phyloP scores from a whole-genome alignment of 352 stramenopile genomes.

The Phytophthora capsici region DNA sequence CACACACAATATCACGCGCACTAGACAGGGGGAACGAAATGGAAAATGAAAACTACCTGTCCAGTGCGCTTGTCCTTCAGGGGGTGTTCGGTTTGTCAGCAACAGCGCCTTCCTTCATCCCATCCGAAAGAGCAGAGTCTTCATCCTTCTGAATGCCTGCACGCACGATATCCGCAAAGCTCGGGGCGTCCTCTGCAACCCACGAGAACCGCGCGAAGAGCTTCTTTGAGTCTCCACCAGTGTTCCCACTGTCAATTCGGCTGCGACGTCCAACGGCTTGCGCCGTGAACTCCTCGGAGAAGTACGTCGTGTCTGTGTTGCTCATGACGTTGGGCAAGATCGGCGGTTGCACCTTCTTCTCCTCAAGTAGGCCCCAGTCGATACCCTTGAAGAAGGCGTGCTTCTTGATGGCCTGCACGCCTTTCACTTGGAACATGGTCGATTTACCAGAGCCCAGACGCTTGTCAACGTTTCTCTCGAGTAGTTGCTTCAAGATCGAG shows the following conservation, averaged over 20 bases:
- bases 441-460: slow-evolving; percentile 93
- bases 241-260: slow-evolving; percentile 37
- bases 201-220: slow-evolving; percentile 83
- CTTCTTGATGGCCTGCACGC: slow-evolving; percentile 96
- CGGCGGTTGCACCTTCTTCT: slow-evolving; percentile 91
- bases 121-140: slow-evolving; percentile 14
- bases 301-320: slow-evolving; percentile 93
- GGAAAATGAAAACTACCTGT: slow-evolving; percentile 30
- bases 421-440: slow-evolving; percentile 98
- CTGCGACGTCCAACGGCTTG: slow-evolving; percentile 65
- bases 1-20: slow-evolving; percentile 3
- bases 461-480: slow-evolving; percentile 96
- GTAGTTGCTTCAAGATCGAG: slow-evolving; percentile 96
- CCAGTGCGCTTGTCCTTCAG: slow-evolving; percentile 21
- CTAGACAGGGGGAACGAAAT: slow-evolving; percentile 12
- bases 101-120: slow-evolving; percentile 28
- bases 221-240: slow-evolving; percentile 47
- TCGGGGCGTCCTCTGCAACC: slow-evolving; percentile 63
- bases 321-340: slow-evolving; percentile 89
- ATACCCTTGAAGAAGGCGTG: slow-evolving; percentile 94
- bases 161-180: slow-evolving; percentile 61
- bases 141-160: slow-evolving; percentile 14
- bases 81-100: slow-evolving; percentile 11
- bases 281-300: slow-evolving; percentile 92
- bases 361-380: slow-evolving; percentile 94